A percentile compares a stretch with the other conserved stretches of the same genome.
Evolutionary conservation across 2,329 filamentous ascomycete species (phyloP).

Genomic region (Penicillium sp.): DNA sequence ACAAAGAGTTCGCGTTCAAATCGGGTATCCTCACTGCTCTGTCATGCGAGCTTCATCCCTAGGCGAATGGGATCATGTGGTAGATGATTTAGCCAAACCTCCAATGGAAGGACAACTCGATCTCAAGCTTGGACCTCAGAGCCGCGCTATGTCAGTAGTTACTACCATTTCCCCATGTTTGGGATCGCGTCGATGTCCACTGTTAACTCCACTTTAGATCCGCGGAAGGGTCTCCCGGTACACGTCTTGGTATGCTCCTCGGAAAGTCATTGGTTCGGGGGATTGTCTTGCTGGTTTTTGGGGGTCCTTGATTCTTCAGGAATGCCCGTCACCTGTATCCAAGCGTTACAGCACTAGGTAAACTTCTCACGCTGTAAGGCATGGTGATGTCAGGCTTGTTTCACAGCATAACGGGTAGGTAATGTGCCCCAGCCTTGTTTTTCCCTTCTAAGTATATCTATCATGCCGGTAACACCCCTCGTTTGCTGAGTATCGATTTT

Average conservation of each 20-base stretch:
- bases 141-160: background rate
- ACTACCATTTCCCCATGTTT: background rate
- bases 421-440: background rate
- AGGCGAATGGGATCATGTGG: conserved; percentile 9
- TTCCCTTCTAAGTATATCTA: conserved; percentile 16
- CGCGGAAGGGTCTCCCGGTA: background rate
- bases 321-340: conserved; percentile 12
- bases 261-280: conserved; percentile 12
- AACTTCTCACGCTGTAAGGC: background rate
- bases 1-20: background rate
- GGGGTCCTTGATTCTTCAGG: conserved; percentile 20
- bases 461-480: conserved; percentile 13
- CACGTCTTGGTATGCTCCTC: conserved; percentile 1
- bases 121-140: background rate
- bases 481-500: background rate
- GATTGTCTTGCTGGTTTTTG: background rate
- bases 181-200: background rate
- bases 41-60: background rate
- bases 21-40: background rate
- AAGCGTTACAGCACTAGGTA: conserved; percentile 12
- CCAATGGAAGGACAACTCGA: background rate
- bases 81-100: background rate
- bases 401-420: conserved; percentile 10
- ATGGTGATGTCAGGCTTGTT: conserved; percentile 21
- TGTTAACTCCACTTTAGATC: background rate